A percentile compares a stretch with the other conserved stretches of the same genome.
Evolutionary conservation across 805 yeast species (phyloP).

Genomic region (Candida stauntonica): DNA sequence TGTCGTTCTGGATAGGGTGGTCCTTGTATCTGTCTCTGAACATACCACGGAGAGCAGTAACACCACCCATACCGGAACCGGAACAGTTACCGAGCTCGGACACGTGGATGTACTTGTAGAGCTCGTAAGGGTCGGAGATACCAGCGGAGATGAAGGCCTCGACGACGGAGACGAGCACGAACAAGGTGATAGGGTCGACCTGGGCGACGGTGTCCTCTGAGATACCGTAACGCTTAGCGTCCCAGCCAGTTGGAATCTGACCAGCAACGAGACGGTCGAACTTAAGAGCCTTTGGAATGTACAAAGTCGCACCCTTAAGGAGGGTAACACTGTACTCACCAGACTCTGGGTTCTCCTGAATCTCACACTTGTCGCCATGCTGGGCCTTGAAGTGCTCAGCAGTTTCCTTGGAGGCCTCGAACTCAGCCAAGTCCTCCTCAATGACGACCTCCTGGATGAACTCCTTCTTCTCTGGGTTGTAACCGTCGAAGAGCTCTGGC

Average conservation of each 20-base stretch:
- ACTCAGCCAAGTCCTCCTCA: conserved; percentile 94
- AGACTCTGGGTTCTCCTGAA: conserved; percentile 79
- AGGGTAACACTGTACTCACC: conserved; percentile 91
- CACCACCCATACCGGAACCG: conserved; percentile 99
- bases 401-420: conserved; percentile 91
- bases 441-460: conserved; percentile 93
- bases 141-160: conserved; percentile 94
- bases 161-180: conserved; percentile 86
- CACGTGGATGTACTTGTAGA: conserved; percentile 96
- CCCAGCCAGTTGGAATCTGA: conserved; percentile 99
- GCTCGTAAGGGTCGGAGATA: conserved; percentile 97
- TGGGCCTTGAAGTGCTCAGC: conserved; percentile 92
- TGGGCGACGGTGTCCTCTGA: conserved; percentile 88
- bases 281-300: conserved; percentile 74
- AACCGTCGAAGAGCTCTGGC: conserved; percentile 91
- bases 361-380: conserved; percentile 92
- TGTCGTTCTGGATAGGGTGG: conserved; percentile 93
- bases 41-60: conserved; percentile 94
- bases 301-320: conserved; percentile 88
- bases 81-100: conserved; percentile 99
- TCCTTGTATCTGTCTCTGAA: conserved; percentile 92
- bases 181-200: conserved; percentile 95
- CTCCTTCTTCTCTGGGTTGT: conserved; percentile 91
- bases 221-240: conserved; percentile 91
- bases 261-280: conserved; percentile 65